Percentiles rank a stretch among this genome's conserved stretches.
Evolutionary conservation across 345 rosid species (phyloP).

Genomic region (Atalantia buxifolia): DNA sequence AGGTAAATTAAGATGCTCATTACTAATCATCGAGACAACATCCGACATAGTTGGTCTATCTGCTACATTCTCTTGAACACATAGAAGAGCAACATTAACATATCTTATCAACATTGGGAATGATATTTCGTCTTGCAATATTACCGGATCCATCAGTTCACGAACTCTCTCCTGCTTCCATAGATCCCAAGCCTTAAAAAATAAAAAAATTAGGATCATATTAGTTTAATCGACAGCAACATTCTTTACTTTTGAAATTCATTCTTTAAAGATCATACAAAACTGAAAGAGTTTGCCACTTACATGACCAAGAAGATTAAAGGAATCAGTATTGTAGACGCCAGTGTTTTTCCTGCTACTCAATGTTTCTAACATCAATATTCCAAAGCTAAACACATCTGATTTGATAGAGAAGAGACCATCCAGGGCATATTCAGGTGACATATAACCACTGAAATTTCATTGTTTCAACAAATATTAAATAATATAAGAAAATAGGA

Average conservation of each 20-base stretch:
- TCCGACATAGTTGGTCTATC: background rate
- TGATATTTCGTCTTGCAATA: background rate
- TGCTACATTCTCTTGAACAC: background rate
- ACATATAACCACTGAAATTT: constrained; percentile 38
- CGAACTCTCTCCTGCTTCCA: background rate
- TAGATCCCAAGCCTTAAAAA: background rate
- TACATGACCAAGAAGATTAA: constrained; percentile 27
- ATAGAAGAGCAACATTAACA: background rate
- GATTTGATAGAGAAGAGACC: constrained; percentile 13
- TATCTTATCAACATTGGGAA: background rate
- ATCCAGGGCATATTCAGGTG: constrained; percentile 25
- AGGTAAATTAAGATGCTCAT: background rate
- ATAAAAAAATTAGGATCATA: no score
- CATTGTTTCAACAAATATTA: background rate
- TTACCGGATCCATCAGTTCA: background rate
- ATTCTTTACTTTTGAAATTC: background rate
- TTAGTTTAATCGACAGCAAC: background rate
- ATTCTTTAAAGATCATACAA: background rate
- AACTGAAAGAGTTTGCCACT: background rate
- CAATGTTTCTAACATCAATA: constrained; percentile 34
- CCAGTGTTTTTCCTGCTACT: constrained; percentile 50
- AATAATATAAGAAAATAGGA: background rate
- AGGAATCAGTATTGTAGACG: constrained; percentile 27
- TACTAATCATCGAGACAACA: background rate
- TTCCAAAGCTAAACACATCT: constrained; percentile 8